Evolutionary conservation across 768 basidiomycete species (phyloP).

Genomic region (Rhodotorula graminis): DNA sequence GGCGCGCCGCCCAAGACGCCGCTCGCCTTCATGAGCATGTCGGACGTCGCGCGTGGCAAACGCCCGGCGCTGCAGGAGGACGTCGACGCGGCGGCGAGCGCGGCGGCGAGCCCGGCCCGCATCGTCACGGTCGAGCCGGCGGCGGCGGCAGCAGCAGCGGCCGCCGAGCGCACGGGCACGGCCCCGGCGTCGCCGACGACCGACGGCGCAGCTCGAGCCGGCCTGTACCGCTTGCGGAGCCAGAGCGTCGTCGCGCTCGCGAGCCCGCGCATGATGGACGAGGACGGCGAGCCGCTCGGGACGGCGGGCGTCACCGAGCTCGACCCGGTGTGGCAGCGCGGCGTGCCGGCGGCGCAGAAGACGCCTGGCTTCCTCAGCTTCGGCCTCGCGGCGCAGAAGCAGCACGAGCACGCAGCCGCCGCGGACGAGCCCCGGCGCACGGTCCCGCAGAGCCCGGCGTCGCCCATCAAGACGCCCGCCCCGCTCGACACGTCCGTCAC

Average conservation of each 20-base stretch:
- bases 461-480: not conserved
- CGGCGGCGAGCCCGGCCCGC: not conserved
- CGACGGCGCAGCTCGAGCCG: not conserved
- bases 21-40: constrained; percentile 22
- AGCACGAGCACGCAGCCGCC: constrained; percentile 18
- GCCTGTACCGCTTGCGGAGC: constrained; percentile 17
- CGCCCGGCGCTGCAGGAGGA: constrained; percentile 39
- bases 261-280: constrained; percentile 34
- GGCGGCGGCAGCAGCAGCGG: not conserved
- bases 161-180: not conserved
- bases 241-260: constrained; percentile 26
- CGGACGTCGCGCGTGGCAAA: constrained; percentile 25
- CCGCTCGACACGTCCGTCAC: not conserved
- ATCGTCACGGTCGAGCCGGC: too few relatives aligned
- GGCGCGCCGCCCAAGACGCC: constrained; percentile 19
- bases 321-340: constrained; percentile 28
- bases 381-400: not conserved
- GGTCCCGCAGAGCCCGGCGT: not conserved
- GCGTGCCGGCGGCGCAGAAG: not conserved
- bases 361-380: constrained; percentile 32
- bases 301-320: constrained; percentile 20
- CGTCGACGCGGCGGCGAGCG: constrained; percentile 25
- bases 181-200: not conserved
- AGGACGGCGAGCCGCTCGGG: constrained; percentile 27
- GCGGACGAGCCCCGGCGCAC: not conserved